phyloP scores from a whole-genome alignment of 2,329 filamentous ascomycete genomes.

The Ceratocystis destructans region DNA sequence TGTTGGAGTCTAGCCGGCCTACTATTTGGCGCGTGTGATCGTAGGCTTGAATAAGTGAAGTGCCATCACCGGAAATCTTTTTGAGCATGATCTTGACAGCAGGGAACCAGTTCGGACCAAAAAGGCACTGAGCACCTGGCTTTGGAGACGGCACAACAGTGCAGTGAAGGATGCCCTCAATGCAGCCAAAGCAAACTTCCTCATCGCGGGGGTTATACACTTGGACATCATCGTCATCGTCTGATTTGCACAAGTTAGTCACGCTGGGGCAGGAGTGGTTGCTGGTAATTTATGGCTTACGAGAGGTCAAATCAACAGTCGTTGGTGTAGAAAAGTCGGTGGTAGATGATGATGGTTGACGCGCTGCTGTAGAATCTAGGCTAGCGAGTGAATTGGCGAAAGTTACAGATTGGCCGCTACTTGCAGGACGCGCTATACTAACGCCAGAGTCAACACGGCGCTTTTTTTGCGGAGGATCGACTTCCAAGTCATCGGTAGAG shows the following conservation, averaged over 20 bases:
- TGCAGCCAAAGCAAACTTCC: constrained; percentile 68
- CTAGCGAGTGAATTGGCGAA: neutral
- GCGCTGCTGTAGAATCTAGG: neutral
- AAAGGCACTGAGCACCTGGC: constrained; percentile 45
- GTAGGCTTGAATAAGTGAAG: constrained; percentile 53
- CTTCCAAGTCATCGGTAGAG: constrained; percentile 9
- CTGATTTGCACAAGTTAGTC: constrained; percentile 25
- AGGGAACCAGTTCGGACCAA: constrained; percentile 50
- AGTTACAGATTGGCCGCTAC: neutral
- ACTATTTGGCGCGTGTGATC: constrained; percentile 61
- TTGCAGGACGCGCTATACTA: constrained; percentile 10
- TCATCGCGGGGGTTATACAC: constrained; percentile 48
- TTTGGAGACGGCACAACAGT: constrained; percentile 55
- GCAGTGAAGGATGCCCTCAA: constrained; percentile 56
- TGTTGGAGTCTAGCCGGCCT: constrained; percentile 57
- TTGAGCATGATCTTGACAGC: constrained; percentile 59
- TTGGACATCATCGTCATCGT: constrained; percentile 46
- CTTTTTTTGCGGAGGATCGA: constrained; percentile 16
- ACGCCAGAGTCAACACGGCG: constrained; percentile 13
- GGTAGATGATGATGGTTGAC: neutral
- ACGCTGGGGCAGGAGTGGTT: constrained; percentile 21
- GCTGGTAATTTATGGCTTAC: constrained; percentile 24
- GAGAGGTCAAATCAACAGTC: constrained; percentile 46
- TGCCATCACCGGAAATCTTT: constrained; percentile 40
- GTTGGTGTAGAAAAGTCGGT: constrained; percentile 23